phyloP scores from a whole-genome alignment of 805 yeast genomes.

The Metschnikowia amazonensis region DNA sequence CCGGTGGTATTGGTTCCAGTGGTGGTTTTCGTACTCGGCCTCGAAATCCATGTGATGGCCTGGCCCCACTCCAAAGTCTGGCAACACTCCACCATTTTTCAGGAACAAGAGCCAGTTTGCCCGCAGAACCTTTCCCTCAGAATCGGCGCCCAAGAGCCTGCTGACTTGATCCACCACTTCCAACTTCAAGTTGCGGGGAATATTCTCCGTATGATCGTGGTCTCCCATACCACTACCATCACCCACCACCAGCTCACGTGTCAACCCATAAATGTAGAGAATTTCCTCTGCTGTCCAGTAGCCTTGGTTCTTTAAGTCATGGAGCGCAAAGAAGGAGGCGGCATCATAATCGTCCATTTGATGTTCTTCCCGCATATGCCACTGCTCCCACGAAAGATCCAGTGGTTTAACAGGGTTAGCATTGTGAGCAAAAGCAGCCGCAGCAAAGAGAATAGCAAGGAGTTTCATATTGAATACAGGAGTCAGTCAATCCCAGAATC shows the following conservation, averaged over 20 bases:
- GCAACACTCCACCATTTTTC: constrained; percentile 64
- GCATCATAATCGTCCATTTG: constrained; percentile 70
- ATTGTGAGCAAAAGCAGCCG: constrained; percentile 9
- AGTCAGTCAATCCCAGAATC: too few relatives aligned
- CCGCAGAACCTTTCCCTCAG: constrained; percentile 59
- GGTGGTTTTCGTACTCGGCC: constrained; percentile 89
- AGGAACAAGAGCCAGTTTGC: constrained; percentile 70
- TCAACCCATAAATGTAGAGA: constrained; percentile 74
- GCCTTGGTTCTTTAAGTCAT: constrained; percentile 64
- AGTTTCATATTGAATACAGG: too few relatives aligned
- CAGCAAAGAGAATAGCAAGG: neutral
- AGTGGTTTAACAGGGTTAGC: constrained; percentile 15
- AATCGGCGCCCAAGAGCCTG: constrained; percentile 57
- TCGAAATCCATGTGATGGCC: constrained; percentile 95
- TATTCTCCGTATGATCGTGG: constrained; percentile 52
- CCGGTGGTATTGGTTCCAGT: constrained; percentile 79
- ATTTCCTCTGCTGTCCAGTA: constrained; percentile 59
- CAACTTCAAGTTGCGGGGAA: constrained; percentile 52
- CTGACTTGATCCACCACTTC: constrained; percentile 56
- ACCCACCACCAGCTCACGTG: constrained; percentile 70
- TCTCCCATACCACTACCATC: constrained; percentile 87
- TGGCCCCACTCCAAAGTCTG: constrained; percentile 90
- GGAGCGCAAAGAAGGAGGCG: constrained; percentile 71
- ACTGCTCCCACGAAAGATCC: constrained; percentile 67
- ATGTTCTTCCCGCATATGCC: constrained; percentile 93